A percentile compares a stretch with the other conserved stretches of the same genome.
Conservation (phyloP, 139 green algal species). For the Chlorella sp. region DNA sequence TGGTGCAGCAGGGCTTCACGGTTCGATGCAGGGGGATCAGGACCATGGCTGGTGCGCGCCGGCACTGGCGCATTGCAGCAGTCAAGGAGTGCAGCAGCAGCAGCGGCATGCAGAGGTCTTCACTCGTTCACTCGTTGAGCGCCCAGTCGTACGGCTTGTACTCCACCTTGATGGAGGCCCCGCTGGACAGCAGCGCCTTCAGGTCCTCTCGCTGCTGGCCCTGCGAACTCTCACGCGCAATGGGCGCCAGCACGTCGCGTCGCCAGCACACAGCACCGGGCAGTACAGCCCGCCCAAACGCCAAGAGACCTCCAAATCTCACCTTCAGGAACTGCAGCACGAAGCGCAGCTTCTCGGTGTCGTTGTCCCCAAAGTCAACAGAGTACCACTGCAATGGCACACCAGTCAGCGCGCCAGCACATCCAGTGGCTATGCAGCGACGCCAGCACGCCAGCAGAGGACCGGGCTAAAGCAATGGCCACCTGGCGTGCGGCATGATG, state of each 20-base stretch:
- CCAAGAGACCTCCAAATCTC: neutral
- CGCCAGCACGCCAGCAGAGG: too few relatives aligned
- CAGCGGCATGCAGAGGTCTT: too few relatives aligned
- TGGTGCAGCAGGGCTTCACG: too few relatives aligned
- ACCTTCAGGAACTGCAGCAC: conserved; percentile 38
- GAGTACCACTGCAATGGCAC: conserved; percentile 71
- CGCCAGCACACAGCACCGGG: neutral
- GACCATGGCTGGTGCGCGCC: too few relatives aligned
- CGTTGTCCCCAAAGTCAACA: conserved; percentile 62
- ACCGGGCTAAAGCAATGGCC: too few relatives aligned
- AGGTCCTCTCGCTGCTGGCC: conserved; percentile 10
- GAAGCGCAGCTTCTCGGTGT: conserved; percentile 46
- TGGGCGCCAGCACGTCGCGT: neutral
- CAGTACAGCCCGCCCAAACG: neutral
- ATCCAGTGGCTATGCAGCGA: too few relatives aligned
- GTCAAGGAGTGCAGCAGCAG: too few relatives aligned
- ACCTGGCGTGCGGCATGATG: too few relatives aligned
- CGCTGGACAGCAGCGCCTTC: conserved; percentile 12
- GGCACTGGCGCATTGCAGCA: too few relatives aligned
- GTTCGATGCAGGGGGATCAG: too few relatives aligned
- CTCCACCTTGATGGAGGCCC: conserved; percentile 25
- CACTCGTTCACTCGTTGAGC: conserved; percentile 42
- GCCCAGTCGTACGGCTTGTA: conserved; percentile 60
- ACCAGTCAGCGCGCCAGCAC: too few relatives aligned
- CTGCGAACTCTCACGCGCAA: neutral